Conservation (phyloP, 2,329 filamentous ascomycete genomes). For the Fusarium redolens region DNA sequence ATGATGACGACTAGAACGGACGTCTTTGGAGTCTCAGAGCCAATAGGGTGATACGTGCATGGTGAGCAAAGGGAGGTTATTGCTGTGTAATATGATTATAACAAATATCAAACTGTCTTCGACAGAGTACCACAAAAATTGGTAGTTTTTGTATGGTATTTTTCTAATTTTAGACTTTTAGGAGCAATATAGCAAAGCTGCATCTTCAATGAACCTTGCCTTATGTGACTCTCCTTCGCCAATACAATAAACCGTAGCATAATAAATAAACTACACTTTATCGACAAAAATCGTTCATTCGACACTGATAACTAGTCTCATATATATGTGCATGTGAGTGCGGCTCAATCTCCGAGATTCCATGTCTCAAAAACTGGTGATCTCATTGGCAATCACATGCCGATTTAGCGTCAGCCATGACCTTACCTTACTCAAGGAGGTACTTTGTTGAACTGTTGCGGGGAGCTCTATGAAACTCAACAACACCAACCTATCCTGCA, state of each 20-base stretch:
- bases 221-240: neutral
- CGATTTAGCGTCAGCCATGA: slow-evolving; percentile 32
- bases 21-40: neutral
- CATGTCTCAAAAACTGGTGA: slow-evolving; percentile 34
- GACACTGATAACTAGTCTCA: neutral
- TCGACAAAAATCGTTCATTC: neutral
- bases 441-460: slow-evolving; percentile 40
- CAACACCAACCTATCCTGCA: slow-evolving; percentile 38
- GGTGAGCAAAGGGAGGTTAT: slow-evolving; percentile 5
- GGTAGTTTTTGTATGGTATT: neutral
- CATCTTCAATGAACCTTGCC: neutral
- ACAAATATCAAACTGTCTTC: slow-evolving; percentile 1
- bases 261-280: neutral
- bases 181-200: neutral
- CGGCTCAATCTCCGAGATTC: slow-evolving; percentile 18
- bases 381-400: slow-evolving; percentile 49
- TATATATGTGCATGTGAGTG: slow-evolving; percentile 15
- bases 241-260: neutral
- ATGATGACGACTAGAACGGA: slow-evolving; percentile 65
- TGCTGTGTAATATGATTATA: slow-evolving; percentile 30
- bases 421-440: neutral
- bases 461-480: slow-evolving; percentile 39
- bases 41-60: slow-evolving; percentile 2
- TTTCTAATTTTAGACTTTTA: slow-evolving; percentile 10
- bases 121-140: neutral